Base-by-base conservation (phyloP, 371 early-diverging fungal species). In the Haplosporangium sp. region DNA sequence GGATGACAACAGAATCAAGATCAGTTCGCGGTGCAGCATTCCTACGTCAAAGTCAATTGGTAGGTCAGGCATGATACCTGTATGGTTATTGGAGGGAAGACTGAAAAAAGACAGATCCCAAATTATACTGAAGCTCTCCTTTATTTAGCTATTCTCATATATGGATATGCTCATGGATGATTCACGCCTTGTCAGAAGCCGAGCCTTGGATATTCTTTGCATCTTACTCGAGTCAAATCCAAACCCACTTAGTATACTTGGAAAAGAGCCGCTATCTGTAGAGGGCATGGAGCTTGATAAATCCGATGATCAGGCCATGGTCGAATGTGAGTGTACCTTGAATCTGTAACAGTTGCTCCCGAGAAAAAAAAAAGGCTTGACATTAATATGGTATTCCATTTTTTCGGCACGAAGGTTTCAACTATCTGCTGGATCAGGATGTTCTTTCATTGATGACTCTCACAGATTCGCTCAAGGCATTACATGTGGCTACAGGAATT, bases 131-230 rank as follows among this genome's bases (percentile, higher is more conserved):
- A 27, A 27, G 27, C 27, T 15, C 37, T 38, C 37, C 34, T 48
- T 48, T 9, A 34, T 35, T 7, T 20, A 79, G 81, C 65, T 74
- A 39, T 74, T 71, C 48, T 63, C 71, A 37, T 79, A 79, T 42
- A 74, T 79, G 81, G 74, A 74, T 20, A 57, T 84, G 15, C 79
- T 84, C 47, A 72, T 67, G 72, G 84, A 84, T 53, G 83, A 74
- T n/a, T 77, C 83, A 15, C 72, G 83, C n/a, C 69, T 83, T 44
- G 83, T 84, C 55, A 68, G 83, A 58, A 71, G 79, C 44, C 61
- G 84, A 39, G 71, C 83, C 7, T 50, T 78, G 56, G 84, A 84
- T 38, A 63, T 83, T 34, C 74, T 84, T 9, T 78, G 73, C 15
- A 76, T 62, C 20, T 34, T 84, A 8, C 63, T 84, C 10, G 83